A percentile compares a stretch with the other conserved stretches of the same genome.
Conservation (phyloP, 345 rosid species). For the Eucalyptus caleyi region DNA sequence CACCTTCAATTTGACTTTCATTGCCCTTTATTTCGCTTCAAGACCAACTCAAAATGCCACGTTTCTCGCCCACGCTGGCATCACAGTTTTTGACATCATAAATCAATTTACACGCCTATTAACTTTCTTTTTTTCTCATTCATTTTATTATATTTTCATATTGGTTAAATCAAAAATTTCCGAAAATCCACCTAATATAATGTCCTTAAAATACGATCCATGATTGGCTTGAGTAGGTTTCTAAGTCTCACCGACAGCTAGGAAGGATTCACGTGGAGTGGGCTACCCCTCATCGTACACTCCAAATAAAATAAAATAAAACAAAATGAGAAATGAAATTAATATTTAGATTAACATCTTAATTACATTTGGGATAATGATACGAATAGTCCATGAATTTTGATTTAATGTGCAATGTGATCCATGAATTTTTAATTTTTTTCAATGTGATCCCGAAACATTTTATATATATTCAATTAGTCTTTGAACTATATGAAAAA, state of each 20-base stretch:
- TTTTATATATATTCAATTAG: fast-evolving
- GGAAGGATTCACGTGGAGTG: fast-evolving
- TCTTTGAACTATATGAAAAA: fast-evolving
- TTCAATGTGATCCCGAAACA: fast-evolving
- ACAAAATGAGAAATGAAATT: too few relatives aligned
- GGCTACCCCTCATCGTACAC: too few relatives aligned
- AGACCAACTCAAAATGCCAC: not conserved
- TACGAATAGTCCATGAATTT: fast-evolving
- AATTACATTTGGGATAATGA: fast-evolving
- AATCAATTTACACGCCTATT: not conserved
- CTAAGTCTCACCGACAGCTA: fast-evolving
- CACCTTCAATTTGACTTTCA: not conserved
- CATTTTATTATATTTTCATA: fast-evolving
- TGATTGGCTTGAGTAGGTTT: too few relatives aligned
- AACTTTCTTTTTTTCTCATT: too few relatives aligned
- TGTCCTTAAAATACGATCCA: fast-evolving
- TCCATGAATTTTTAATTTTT: fast-evolving
- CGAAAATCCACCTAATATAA: too few relatives aligned
- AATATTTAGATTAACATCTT: too few relatives aligned
- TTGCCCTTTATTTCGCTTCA: not conserved
- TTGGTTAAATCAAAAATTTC: too few relatives aligned
- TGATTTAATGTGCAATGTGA: fast-evolving
- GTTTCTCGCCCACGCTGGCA: fast-evolving
- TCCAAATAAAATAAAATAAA: too few relatives aligned
- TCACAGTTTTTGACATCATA: not conserved